Evolutionary conservation across 495 filamentous ascomycete species (phyloP), one percentile per base, ranked within the genome.

Genomic region (Diplogelasinospora grovesii): DNA sequence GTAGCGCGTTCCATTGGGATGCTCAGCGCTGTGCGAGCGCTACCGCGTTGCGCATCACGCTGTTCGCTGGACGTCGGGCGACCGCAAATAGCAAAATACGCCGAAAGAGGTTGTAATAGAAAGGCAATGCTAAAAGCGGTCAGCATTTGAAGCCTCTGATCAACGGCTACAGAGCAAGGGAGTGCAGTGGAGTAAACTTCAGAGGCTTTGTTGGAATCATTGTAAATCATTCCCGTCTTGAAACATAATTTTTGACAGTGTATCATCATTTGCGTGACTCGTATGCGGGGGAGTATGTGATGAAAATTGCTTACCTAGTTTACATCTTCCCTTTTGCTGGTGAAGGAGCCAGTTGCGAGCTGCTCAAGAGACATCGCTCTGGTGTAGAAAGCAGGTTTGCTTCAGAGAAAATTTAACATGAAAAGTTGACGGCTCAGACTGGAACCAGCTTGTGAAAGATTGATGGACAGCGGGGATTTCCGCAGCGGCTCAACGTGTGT

Each of bases 171-270:
- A n/a, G n/a, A n/a, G n/a, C n/a, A n/a, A n/a, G n/a, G n/a, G n/a
- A n/a, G n/a, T n/a, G n/a, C n/a, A n/a, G n/a, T n/a, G n/a, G n/a
- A n/a, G n/a, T n/a, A n/a, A n/a, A n/a, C n/a, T n/a, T n/a, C n/a
- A n/a, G n/a, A n/a, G n/a, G n/a, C n/a, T n/a, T n/a, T n/a, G n/a
- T n/a, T 45, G 23, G 42, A 45, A 39, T 52, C 49, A 52, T 25
- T 15, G 43, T 38, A 32, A 23, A 27, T 52, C 49, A 52, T 48
- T 52, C 49, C 49, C 49, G 49, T 52, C 49, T 52, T 52, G 49
- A 52, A 52, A 52, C 49, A 52, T 47, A 28, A 29, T 52, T 46
- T 46, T n/a, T 24, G 19, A 19, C 25, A 22, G 11, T 23, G 14
- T 28, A 22, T 51, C 48, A 51, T 51, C 48, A 51, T 22, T 13